Conservation (phyloP, 768 basidiomycete species). For the Suillus variegatus region DNA sequence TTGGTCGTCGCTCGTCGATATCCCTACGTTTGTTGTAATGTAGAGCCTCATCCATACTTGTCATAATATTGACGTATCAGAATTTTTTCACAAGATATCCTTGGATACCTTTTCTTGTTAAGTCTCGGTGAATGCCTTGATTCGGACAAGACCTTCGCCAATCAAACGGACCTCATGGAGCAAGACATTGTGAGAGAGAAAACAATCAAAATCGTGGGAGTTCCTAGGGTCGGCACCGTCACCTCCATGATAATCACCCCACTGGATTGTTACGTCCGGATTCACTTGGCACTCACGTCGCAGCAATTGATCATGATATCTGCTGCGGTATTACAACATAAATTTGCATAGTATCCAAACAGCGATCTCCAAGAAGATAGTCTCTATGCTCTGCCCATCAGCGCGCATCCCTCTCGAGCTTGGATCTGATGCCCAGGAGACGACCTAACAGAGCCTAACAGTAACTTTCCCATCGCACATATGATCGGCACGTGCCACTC, state of each 20-base stretch:
- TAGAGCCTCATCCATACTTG: slow-evolving; percentile 4
- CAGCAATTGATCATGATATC: not conserved
- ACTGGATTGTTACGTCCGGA: not conserved
- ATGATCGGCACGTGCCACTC: not conserved
- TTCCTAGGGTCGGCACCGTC: not conserved
- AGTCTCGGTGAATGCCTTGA: not conserved
- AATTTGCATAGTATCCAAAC: not conserved
- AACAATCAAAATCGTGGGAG: not conserved
- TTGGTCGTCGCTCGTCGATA: slow-evolving; percentile 8
- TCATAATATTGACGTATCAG: not conserved
- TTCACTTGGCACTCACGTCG: not conserved
- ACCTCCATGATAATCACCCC: not conserved
- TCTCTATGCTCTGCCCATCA: not conserved
- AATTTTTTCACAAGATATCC: not conserved
- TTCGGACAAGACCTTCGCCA: not conserved
- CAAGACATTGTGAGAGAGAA: not conserved
- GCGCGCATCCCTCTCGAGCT: not conserved
- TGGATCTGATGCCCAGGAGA: slow-evolving; percentile 2
- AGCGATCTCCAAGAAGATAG: not conserved
- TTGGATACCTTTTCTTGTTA: not conserved
- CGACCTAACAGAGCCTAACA: not conserved
- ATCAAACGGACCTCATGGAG: too few species aligned
- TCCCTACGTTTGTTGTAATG: not conserved
- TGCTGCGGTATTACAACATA: not conserved
- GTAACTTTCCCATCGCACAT: not conserved